phyloP scores from a whole-genome alignment of 805 yeast species.

The Metschnikowia similis region DNA sequence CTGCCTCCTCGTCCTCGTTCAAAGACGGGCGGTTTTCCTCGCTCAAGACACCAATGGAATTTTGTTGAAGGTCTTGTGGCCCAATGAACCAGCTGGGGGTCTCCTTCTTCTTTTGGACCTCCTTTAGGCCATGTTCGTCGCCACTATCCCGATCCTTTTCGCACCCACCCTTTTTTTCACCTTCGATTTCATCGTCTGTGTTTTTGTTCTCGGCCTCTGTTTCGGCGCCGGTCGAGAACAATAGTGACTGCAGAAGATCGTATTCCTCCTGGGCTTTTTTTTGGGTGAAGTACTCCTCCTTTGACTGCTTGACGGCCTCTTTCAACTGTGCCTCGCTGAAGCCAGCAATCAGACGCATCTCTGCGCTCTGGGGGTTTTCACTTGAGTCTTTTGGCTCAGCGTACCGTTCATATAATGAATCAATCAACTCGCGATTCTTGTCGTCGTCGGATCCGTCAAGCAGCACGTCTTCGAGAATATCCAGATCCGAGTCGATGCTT shows the following conservation, averaged over 20 bases:
- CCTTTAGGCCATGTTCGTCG: neutral
- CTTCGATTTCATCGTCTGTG: conserved; percentile 8
- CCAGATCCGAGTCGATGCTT: conserved; percentile 15
- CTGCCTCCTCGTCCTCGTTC: conserved; percentile 44
- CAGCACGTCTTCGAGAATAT: conserved; percentile 23
- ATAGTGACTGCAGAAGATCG: neutral
- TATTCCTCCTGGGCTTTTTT: conserved; percentile 1
- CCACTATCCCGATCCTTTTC: neutral
- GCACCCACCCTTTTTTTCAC: neutral
- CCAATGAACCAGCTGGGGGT: conserved; percentile 28
- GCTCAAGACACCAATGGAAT: conserved; percentile 6
- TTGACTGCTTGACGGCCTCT: conserved; percentile 46
- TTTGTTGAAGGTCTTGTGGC: conserved; percentile 6
- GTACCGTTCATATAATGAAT: conserved; percentile 34
- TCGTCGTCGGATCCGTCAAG: conserved; percentile 22
- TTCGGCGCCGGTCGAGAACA: neutral
- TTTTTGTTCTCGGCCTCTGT: conserved; percentile 23
- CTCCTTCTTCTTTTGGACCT: neutral
- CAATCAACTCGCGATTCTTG: conserved; percentile 28
- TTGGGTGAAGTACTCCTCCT: conserved; percentile 31
- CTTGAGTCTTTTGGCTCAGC: conserved; percentile 6
- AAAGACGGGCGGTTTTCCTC: conserved; percentile 5
- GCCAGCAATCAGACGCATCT: conserved; percentile 2
- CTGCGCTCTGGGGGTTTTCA: neutral
- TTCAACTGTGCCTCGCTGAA: conserved; percentile 37